These are phyloP conservation scores for Hagleromyces aurorensis DNA, from an alignment of 805 yeast genomes.

Conservation along the genomic window DNA sequence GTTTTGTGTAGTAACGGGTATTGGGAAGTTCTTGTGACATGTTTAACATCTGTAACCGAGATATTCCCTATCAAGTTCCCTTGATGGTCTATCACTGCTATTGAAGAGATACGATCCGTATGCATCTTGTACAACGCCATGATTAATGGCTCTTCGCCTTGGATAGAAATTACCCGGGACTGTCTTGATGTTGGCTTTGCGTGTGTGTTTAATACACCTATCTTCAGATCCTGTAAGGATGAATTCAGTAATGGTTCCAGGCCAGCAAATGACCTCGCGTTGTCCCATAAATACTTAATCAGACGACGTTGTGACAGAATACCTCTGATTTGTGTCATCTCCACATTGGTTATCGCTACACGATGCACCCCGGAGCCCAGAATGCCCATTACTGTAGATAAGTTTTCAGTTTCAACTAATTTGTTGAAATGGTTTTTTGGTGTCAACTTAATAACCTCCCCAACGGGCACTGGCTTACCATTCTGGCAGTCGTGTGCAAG, in stretches of 20 bases:
- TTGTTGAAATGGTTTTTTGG: conserved; percentile 85
- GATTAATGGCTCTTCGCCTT: conserved; percentile 79
- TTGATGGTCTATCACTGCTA: conserved; percentile 84
- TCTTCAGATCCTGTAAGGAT: conserved; percentile 61
- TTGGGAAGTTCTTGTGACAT: conserved; percentile 80
- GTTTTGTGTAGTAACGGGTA: conserved; percentile 73
- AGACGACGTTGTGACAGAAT: conserved; percentile 86
- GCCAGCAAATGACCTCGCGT: conserved; percentile 76
- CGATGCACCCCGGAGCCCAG: conserved; percentile 95
- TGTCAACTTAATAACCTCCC: conserved; percentile 74
- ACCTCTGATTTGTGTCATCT: conserved; percentile 58
- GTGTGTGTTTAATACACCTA: conserved; percentile 49
- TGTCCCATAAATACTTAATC: conserved; percentile 82
- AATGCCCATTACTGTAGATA: conserved; percentile 71
- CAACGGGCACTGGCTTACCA: conserved; percentile 89
- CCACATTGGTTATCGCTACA: conserved; percentile 64
- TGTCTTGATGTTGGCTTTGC: conserved; percentile 33
- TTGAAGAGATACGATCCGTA: conserved; percentile 71
- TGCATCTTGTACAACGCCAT: conserved; percentile 87
- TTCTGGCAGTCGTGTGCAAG: conserved; percentile 54
- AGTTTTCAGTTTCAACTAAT: conserved; percentile 57
- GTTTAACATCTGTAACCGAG: conserved; percentile 87
- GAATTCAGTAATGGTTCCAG: conserved; percentile 68
- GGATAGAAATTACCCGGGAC: conserved; percentile 65
- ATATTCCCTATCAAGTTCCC: conserved; percentile 80